Base-by-base conservation (phyloP, 192 early-diverging fungal species). In the Gonapodya sp. region DNA sequence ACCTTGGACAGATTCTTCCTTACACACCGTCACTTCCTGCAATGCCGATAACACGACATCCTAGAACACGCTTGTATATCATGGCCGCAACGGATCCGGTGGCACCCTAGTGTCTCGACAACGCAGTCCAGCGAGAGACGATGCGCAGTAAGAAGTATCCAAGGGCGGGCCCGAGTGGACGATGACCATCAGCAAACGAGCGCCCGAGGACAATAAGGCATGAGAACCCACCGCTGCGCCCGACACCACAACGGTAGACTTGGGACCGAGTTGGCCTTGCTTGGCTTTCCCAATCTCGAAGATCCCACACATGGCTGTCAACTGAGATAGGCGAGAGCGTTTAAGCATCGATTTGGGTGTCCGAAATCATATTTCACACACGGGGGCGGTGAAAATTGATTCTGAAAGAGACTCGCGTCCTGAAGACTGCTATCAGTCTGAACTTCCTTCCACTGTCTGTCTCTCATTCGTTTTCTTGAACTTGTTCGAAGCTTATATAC, bases 51-150 rank as follows among this genome's bases (percentile, higher is more conserved):
- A 77, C 75, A 8, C 75, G 18, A 33, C 75, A 77, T 77, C 75
- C 75, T 2, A 77, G 75, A 8, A 77, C 75, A 33, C 34, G 18
- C 75, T 77, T 77, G 75, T 77, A 77, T 16, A 77, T 77, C 75
- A 32, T 18, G 2, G 75, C 75, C 14, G 75, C 75, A 8, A 34
- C 34, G 18, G 75, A 77, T 14, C 75, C 75, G 75, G 75, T 77
- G 30, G 75, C 75, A 18, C 75, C 46, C 46, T 64, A n/a, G n/a
- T n/a, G n/a, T n/a, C n/a, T n/a, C n/a, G n/a, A n/a, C n/a, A n/a
- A n/a, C n/a, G n/a, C n/a, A n/a, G n/a, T n/a, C n/a, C n/a, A n/a
- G n/a, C n/a, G n/a, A n/a, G n/a, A n/a, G n/a, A n/a, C n/a, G n/a
- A n/a, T n/a, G n/a, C n/a, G n/a, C n/a, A n/a, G n/a, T n/a, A n/a